Evolutionary conservation across 768 basidiomycete species (phyloP).

Genomic region (Candolleomyces aberdarensis): DNA sequence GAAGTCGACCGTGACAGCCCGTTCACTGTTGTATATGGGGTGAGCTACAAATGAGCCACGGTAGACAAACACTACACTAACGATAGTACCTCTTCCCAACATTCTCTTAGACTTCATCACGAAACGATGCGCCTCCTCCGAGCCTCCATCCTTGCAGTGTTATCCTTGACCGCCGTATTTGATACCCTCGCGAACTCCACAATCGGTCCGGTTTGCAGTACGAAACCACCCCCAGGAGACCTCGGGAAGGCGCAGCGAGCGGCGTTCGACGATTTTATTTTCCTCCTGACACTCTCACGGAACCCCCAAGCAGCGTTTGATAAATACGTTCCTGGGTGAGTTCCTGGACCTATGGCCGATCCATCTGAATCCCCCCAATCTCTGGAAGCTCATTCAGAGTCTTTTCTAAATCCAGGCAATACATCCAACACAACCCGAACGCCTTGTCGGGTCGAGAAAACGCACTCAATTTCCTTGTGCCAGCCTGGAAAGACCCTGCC

Average conservation of each 20-base stretch:
- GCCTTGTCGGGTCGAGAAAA: neutral
- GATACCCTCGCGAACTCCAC: neutral
- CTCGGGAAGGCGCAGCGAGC: neutral
- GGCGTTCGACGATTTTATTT: neutral
- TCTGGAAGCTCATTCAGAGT: neutral
- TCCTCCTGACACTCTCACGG: neutral
- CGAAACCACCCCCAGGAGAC: neutral
- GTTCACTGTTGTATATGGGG: too few relatives aligned
- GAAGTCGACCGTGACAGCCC: too few relatives aligned
- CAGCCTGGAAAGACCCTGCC: neutral
- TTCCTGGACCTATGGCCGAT: neutral
- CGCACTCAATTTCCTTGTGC: neutral
- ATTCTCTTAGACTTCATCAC: too few relatives aligned
- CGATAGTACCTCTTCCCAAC: too few relatives aligned
- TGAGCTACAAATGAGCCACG: too few relatives aligned
- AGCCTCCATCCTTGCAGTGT: neutral
- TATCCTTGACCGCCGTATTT: neutral
- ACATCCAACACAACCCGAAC: neutral
- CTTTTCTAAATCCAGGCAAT: neutral
- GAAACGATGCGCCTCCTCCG: too few relatives aligned
- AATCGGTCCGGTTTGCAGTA: neutral
- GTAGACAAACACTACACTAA: too few relatives aligned
- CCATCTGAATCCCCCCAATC: neutral
- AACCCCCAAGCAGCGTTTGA: neutral
- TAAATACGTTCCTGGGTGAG: neutral